phyloP scores from a whole-genome alignment of 1,284 basidiomycete genomes.

The Peniophora sp. region DNA sequence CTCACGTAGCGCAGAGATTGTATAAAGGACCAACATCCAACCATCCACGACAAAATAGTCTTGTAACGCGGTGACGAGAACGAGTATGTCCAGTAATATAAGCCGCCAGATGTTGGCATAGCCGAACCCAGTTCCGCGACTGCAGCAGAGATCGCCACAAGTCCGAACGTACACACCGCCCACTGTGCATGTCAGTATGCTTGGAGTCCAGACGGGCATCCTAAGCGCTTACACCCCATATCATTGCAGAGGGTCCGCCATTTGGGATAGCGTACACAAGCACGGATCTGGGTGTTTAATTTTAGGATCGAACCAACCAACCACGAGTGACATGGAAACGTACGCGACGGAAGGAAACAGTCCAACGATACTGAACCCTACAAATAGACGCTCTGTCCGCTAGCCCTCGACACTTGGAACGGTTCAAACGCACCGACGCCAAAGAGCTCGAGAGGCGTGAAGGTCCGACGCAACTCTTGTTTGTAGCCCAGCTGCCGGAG shows the following conservation, averaged over 20 bases:
- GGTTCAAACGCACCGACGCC: conserved; percentile 11
- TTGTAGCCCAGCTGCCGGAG: conserved; percentile 31
- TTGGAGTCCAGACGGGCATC: conserved; percentile 19
- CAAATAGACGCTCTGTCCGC: neutral
- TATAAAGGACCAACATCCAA: conserved; percentile 50
- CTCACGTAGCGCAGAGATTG: too few relatives aligned
- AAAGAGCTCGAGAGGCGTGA: conserved; percentile 29
- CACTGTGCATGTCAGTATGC: conserved; percentile 23
- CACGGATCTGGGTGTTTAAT: conserved; percentile 39
- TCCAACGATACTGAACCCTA: conserved; percentile 57
- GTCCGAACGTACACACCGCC: conserved; percentile 18
- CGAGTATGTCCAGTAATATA: conserved; percentile 76
- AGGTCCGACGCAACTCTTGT: conserved; percentile 36
- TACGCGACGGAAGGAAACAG: conserved; percentile 32
- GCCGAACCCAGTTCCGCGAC: conserved; percentile 32
- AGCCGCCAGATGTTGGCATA: conserved; percentile 68
- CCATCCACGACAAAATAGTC: conserved; percentile 68
- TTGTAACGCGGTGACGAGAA: conserved; percentile 57
- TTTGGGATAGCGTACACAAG: conserved; percentile 68
- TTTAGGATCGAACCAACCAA: conserved; percentile 23
- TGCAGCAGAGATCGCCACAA: neutral
- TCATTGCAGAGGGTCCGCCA: conserved; percentile 70
- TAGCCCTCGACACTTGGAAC: neutral
- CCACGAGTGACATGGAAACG: conserved; percentile 2
- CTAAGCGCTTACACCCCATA: conserved; percentile 22